A percentile compares a stretch with the other conserved stretches of the same genome.
These are phyloP conservation scores for Candida neerlandica DNA, from an alignment of 1,139 yeast genomes.

Conservation along the genomic window DNA sequence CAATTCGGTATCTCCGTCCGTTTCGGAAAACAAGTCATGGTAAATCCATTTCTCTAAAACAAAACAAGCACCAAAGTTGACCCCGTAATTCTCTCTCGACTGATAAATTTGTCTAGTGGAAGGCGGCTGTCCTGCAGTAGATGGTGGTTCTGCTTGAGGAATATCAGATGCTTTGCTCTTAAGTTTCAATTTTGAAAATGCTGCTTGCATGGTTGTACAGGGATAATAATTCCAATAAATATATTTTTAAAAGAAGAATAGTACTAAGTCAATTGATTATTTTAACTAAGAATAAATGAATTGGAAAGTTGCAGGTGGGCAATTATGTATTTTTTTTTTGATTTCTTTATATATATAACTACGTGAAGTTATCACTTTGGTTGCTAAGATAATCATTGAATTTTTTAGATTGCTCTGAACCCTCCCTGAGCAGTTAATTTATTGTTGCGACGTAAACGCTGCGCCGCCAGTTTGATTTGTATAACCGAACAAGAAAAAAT, in stretches of 20 bases:
- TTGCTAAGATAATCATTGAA: background rate
- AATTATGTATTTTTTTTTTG: background rate
- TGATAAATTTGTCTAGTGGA: conserved; percentile 58
- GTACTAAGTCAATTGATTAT: background rate
- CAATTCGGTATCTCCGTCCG: conserved; percentile 58
- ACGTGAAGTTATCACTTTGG: background rate
- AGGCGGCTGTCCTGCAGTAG: conserved; percentile 38
- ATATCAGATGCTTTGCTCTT: conserved; percentile 38
- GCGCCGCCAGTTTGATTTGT: background rate
- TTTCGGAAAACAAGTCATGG: conserved; percentile 56
- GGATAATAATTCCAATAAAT: background rate
- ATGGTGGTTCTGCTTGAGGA: conserved; percentile 31
- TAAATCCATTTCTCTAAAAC: conserved; percentile 78
- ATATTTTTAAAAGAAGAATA: background rate
- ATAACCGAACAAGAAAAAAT: no score
- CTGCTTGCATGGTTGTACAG: conserved; percentile 11
- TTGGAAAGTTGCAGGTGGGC: background rate
- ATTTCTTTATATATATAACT: background rate
- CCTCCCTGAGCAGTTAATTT: background rate
- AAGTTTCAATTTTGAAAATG: conserved; percentile 34
- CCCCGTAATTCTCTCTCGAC: conserved; percentile 75
- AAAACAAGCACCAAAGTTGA: conserved; percentile 83
- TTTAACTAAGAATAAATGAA: background rate
- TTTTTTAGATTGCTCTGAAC: background rate
- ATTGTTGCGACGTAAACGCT: background rate